Base-by-base conservation (phyloP, 176 grass and related monocot genomes). In the Tillandsia fasciculata region DNA sequence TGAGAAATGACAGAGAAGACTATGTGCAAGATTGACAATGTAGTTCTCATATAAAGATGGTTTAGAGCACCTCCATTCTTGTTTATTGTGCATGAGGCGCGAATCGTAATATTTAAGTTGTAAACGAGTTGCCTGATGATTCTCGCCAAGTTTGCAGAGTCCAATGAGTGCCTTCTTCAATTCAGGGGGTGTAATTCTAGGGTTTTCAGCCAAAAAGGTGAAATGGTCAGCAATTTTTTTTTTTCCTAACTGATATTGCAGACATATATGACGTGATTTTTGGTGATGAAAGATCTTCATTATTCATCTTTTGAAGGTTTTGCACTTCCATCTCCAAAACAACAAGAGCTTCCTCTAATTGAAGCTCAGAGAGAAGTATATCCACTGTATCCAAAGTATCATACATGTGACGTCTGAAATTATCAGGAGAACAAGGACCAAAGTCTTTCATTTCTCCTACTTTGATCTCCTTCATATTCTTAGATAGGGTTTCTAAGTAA, bases 141-240 rank as follows among this genome's bases (percentile, higher is more conserved):
- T 49, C 12, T 90, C 76, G 50, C 83, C 77, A 26, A 90, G 83
- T 74, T 23, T 75, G 73, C 70, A 81, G 23, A 90, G 77, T 29
- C 77, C 83, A 22, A 65, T 52, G 26, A 90, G 54, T 53, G 80
- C 83, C 8, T 5, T 49, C 1, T 72, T 77, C 12, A 90, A 52
- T 78, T 86, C 83, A 13, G 47, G 10, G 0, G 74, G 83, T 27
- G 80, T 67, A 15, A 76, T 80, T 48, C 88, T 67, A 28, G 71
- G 74, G 77, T 83, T 66, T 7, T 24, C 71, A 2, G 80, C 74
- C 11, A 90, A 20, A 9, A 59, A 29, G 5, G 63, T 47, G 10
- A 90, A 49, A 26, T 58, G 73, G 1, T 74, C 70, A 27, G 79
- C 83, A 26, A 90, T 70, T 6, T 12, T 68, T 8, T 8, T 57